phyloP scores from a whole-genome alignment of 768 basidiomycete species.

The Auriculariales sp. region DNA sequence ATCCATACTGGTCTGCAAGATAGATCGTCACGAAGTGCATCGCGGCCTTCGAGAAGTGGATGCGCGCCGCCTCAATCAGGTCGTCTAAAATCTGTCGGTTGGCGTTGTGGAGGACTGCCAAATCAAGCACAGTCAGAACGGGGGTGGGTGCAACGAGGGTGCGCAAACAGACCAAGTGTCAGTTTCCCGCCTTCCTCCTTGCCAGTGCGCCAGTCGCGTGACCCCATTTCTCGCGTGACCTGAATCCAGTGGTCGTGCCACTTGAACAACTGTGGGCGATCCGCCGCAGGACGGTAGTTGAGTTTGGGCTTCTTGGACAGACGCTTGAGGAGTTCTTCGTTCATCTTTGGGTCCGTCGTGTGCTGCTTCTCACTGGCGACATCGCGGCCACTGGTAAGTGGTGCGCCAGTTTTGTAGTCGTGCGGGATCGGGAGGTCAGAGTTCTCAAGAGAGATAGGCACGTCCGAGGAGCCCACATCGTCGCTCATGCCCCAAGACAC shows the following conservation, averaged over 20 bases:
- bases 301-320: constrained; percentile 13
- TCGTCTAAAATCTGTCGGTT: not conserved
- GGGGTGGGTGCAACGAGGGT: no score
- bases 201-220: not conserved
- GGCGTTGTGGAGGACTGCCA: not conserved
- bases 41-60: not conserved
- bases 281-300: constrained; percentile 29
- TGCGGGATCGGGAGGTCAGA: not conserved
- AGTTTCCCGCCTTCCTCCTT: not conserved
- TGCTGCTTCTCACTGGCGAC: not conserved
- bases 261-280: constrained; percentile 26
- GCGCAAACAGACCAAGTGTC: not conserved
- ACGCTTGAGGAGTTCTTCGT: constrained; percentile 8
- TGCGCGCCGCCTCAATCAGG: not conserved
- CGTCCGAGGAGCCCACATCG: no score
- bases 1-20: constrained; percentile 12
- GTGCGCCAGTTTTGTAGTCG: not conserved
- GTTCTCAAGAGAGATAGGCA: constrained; percentile 3
- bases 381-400: not conserved
- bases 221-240: constrained; percentile 8
- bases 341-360: constrained; percentile 1
- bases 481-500: constrained; percentile 24
- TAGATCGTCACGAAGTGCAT: constrained; percentile 14
- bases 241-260: constrained; percentile 28
- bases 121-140: no score